Evolutionary conservation across 306 rosid species (phyloP), one percentile per base, ranked within the genome.

Genomic region (Dalbergia oliveri): DNA sequence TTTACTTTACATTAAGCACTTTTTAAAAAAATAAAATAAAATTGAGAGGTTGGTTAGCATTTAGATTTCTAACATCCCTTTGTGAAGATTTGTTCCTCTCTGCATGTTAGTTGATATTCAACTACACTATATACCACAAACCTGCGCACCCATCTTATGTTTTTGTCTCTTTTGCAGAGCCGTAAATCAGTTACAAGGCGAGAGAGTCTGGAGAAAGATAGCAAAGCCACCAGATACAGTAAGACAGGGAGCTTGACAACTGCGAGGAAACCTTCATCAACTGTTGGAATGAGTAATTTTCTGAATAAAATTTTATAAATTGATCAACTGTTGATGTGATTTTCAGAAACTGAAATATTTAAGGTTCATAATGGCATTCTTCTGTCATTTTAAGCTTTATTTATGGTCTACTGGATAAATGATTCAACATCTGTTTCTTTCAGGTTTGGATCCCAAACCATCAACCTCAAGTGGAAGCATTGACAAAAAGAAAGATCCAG

Each of bases 281-380:
- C 41, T 8, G 21, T 9, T 76, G 68, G 60, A 12, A 23, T 12
- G 39, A 31, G 85, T 82, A 76, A 82, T 2, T 76, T 61, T 69
- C 73, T 82, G 15, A 76, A 53, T 56, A 69, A 35, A 50, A 59
- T 66, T 59, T 37, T 37, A 41, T 39, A 39, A 51, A 14, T 12
- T 49, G 15, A 13, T 49, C 15, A 2, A 49, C 54, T 14, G n/a
- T 49, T 49, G 54, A 49, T 1, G 39, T 35, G 39, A 35, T 5
- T 35, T 44, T 49, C n/a, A 50, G 56, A 50, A 50, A 50, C 56
- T 41, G n/a, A 13, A 50, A 50, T 18, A 50, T 44, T 72, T 80
- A 43, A 64, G 53, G 18, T 41, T 18, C 68, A 65, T 49, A 81
- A 69, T 4, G 31, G 14, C 53, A 37, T 11, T 11, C 66, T 5